Percentiles rank a stretch among this genome's conserved stretches.
Conservation (phyloP, 1,139 yeast species). For the Candida dubliniensis region DNA sequence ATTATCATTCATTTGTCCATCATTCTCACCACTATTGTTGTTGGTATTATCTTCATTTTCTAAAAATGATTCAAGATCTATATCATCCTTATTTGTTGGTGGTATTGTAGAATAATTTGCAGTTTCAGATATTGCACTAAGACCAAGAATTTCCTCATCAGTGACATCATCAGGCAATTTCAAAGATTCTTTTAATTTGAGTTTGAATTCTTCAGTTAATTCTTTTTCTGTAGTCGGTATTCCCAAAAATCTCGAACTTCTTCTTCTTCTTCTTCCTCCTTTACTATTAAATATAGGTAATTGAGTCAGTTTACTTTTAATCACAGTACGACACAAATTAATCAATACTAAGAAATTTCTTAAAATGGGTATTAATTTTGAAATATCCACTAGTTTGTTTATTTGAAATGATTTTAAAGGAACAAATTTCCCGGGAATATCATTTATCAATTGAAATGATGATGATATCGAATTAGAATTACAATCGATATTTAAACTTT, state of each 20-base stretch:
- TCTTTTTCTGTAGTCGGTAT: conserved; percentile 12
- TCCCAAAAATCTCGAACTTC: conserved; percentile 13
- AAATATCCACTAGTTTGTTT: conserved; percentile 24
- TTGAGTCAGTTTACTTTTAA: conserved; percentile 3
- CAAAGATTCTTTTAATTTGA: conserved; percentile 36
- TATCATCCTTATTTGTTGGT: conserved; percentile 20
- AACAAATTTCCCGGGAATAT: conserved; percentile 17
- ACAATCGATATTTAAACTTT: conserved; percentile 6
- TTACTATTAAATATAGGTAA: conserved; percentile 1
- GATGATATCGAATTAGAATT: no score
- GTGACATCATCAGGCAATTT: conserved; percentile 38
- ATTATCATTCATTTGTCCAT: conserved; percentile 8
- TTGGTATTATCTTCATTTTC: conserved; percentile 16
- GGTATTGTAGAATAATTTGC: conserved; percentile 23
- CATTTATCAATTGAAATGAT: conserved; percentile 12
- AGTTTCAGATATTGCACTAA: conserved; percentile 28
- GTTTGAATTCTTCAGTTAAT: conserved; percentile 23
- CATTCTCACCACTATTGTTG: conserved; percentile 5
- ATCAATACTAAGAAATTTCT: conserved; percentile 34
- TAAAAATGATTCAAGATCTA: conserved; percentile 23
- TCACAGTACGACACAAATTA: conserved; percentile 19
- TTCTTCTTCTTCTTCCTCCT: conserved; percentile 6
- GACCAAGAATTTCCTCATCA: conserved; percentile 41
- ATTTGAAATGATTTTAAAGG: conserved; percentile 25
- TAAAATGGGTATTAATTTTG: conserved; percentile 27